Evolutionary conservation across 495 filamentous ascomycete species (phyloP).

Genomic region (Hypoxylon fuscum): DNA sequence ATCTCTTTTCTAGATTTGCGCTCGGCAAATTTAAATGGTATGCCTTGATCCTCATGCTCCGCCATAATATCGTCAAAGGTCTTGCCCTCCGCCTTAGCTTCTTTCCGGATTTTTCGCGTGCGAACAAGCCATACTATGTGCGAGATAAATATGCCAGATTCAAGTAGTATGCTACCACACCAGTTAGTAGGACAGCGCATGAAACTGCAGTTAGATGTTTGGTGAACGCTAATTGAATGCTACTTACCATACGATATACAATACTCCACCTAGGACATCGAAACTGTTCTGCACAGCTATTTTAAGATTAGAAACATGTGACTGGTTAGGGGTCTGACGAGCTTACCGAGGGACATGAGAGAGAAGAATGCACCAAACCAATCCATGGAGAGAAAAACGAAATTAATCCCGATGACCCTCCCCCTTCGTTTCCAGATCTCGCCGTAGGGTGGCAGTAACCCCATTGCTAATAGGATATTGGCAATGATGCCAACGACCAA

Average conservation of each 20-base stretch:
- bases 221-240: neutral
- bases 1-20: conserved; percentile 31
- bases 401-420: conserved; percentile 74
- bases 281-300: conserved; percentile 73
- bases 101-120: conserved; percentile 65
- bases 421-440: conserved; percentile 77
- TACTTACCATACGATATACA: conserved; percentile 73
- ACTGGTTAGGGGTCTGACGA: conserved; percentile 9
- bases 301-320: conserved; percentile 7
- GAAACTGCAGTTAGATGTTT: too few species aligned
- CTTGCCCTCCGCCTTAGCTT: conserved; percentile 64
- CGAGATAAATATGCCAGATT: conserved; percentile 73
- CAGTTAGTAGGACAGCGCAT: conserved; percentile 15
- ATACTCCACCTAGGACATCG: conserved; percentile 72
- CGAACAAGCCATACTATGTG: conserved; percentile 74
- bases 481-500: conserved; percentile 68
- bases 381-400: conserved; percentile 73
- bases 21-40: conserved; percentile 54
- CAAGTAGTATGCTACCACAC: conserved; percentile 63
- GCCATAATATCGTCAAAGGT: conserved; percentile 71
- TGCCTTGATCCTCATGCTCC: conserved; percentile 46
- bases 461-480: conserved; percentile 65
- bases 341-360: conserved; percentile 74
- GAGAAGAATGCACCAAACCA: conserved; percentile 79
- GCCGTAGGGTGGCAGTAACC: conserved; percentile 74